Percentiles rank a stretch among this genome's conserved stretches.
These are phyloP conservation scores for Cyclotella atomus DNA, from an alignment of 108 stramenopile species.

Conservation along the genomic window DNA sequence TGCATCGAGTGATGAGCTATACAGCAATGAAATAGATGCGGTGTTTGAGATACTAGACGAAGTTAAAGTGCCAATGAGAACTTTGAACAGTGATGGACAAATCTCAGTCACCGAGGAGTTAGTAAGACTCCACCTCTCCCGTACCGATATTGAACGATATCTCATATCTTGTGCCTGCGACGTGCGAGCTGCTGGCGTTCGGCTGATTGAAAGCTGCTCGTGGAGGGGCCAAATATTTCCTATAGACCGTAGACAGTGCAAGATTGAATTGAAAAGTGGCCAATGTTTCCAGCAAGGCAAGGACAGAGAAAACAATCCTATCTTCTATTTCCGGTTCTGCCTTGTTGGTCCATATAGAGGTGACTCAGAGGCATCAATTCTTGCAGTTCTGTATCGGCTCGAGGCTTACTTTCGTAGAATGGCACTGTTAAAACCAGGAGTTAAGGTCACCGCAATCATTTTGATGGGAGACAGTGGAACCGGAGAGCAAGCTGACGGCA, in stretches of 20 bases:
- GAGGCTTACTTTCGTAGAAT: slow-evolving; percentile 49
- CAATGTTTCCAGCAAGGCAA: slow-evolving; percentile 80
- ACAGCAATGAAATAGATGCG: slow-evolving; percentile 38
- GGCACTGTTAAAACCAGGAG: slow-evolving; percentile 29
- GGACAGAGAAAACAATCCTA: slow-evolving; percentile 60
- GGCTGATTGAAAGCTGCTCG: slow-evolving; percentile 64
- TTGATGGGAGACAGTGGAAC: slow-evolving; percentile 46
- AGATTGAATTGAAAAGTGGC: slow-evolving; percentile 67
- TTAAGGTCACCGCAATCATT: slow-evolving; percentile 58
- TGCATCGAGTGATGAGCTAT: slow-evolving; percentile 24
- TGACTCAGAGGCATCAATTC: slow-evolving; percentile 57
- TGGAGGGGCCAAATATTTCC: slow-evolving; percentile 77
- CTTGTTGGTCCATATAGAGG: slow-evolving; percentile 67
- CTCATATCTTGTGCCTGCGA: slow-evolving; percentile 46
- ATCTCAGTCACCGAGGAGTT: slow-evolving; percentile 7
- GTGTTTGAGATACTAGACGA: slow-evolving; percentile 46
- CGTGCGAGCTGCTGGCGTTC: slow-evolving; percentile 51
- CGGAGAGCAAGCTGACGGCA: slow-evolving; percentile 4
- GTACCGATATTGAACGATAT: slow-evolving; percentile 59
- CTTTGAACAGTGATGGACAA: not conserved
- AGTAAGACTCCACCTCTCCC: slow-evolving; percentile 15
- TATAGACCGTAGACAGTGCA: slow-evolving; percentile 57
- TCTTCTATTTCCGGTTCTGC: slow-evolving; percentile 80
- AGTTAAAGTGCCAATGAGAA: slow-evolving; percentile 33
- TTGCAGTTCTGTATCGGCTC: slow-evolving; percentile 61